Percentiles rank a stretch among this genome's conserved stretches.
Evolutionary conservation across 495 filamentous ascomycete genomes (phyloP).

Genomic region (Hypoxylon trugodes): DNA sequence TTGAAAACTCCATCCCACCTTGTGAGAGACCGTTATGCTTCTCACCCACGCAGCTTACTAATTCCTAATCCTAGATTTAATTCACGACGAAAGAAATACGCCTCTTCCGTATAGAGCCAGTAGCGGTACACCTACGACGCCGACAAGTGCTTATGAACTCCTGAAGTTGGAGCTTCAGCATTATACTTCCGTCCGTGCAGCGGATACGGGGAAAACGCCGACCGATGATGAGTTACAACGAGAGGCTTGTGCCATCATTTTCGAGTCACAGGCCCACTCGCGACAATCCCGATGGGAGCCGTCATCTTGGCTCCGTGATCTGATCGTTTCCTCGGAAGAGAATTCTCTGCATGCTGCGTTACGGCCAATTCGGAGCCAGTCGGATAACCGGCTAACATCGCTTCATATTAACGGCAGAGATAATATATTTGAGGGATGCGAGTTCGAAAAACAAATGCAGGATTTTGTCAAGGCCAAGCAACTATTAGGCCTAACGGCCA

Average conservation of each 20-base stretch:
- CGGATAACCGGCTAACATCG: conserved; percentile 45
- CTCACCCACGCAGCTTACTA: conserved; percentile 29
- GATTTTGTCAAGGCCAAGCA: conserved; percentile 58
- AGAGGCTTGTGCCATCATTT: conserved; percentile 54
- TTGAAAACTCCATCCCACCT: conserved; percentile 73
- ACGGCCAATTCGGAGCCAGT: conserved; percentile 44
- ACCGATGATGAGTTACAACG: conserved; percentile 55
- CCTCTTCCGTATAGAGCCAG: conserved; percentile 56
- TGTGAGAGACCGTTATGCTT: conserved; percentile 50
- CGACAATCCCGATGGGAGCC: conserved; percentile 36
- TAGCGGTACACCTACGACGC: conserved; percentile 40
- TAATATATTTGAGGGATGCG: conserved; percentile 57
- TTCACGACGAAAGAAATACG: conserved; percentile 64
- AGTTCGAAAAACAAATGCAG: conserved; percentile 56
- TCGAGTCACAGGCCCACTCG: conserved; percentile 48
- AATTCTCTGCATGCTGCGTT: conserved; percentile 47
- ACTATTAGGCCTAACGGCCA: conserved; percentile 61
- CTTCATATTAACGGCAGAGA: conserved; percentile 58
- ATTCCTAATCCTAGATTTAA: conserved; percentile 52
- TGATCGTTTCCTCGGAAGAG: conserved; percentile 55
- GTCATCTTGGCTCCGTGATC: conserved; percentile 62
- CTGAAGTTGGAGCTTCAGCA: conserved; percentile 59
- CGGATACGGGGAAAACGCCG: conserved; percentile 41
- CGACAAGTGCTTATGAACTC: conserved; percentile 60
- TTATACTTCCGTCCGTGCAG: conserved; percentile 46